These are phyloP conservation scores for Fusarium nisikadoi DNA, from an alignment of 2,329 filamentous ascomycete genomes.

Conservation along the genomic window DNA sequence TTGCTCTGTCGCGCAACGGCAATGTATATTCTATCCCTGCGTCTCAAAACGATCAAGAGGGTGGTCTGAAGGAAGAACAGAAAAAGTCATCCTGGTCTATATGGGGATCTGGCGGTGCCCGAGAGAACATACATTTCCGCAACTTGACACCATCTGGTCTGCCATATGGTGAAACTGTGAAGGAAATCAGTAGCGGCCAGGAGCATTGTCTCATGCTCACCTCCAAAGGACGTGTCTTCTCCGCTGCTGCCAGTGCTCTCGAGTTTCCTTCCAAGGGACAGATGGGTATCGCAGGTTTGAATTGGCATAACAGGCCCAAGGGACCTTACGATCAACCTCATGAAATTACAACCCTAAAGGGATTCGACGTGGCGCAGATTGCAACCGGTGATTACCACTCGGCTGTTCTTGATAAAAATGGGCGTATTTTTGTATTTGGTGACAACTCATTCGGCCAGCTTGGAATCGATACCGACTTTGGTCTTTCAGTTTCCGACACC, in stretches of 20 bases:
- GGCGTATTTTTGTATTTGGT: constrained; percentile 86
- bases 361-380: constrained; percentile 77
- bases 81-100: constrained; percentile 74
- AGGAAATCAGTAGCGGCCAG: constrained; percentile 78
- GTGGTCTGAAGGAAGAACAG: constrained; percentile 71
- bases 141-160: constrained; percentile 73
- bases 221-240: constrained; percentile 85
- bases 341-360: constrained; percentile 77
- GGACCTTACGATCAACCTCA: constrained; percentile 86
- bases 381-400: constrained; percentile 91
- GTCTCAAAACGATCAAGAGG: constrained; percentile 75
- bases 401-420: constrained; percentile 77
- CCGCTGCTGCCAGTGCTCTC: constrained; percentile 82
- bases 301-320: constrained; percentile 79
- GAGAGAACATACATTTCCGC: constrained; percentile 73
- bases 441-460: constrained; percentile 94
- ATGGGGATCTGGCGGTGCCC: constrained; percentile 59
- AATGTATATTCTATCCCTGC: constrained; percentile 87
- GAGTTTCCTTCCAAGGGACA: constrained; percentile 86
- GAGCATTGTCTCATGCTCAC: constrained; percentile 91
- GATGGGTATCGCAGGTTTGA: constrained; percentile 85
- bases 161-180: constrained; percentile 76
- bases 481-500: constrained; percentile 71
- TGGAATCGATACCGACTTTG: constrained; percentile 76
- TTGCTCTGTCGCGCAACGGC: constrained; percentile 80